Evolutionary conservation across 163 green algal species (phyloP).

Genomic region (Scenedesmus sp.): DNA sequence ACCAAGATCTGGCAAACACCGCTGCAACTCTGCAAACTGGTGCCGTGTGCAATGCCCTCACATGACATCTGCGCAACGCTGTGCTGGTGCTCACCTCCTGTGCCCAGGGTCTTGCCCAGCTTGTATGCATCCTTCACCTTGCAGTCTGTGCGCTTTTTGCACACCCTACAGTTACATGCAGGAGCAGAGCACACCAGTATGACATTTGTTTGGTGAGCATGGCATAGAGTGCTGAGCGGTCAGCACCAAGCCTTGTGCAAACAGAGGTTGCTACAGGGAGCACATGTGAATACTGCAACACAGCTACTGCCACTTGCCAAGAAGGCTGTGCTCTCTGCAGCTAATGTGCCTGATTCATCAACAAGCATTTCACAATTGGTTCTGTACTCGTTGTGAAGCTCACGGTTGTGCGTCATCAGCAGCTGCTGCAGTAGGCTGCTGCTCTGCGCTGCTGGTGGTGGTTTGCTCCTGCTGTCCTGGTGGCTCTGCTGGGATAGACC

Average conservation of each 20-base stretch:
- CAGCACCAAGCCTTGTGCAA: neutral
- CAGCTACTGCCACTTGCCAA: too few species aligned
- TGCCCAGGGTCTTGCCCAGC: conserved; percentile 86
- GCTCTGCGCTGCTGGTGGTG: neutral
- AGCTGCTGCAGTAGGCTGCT: neutral
- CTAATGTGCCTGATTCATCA: neutral
- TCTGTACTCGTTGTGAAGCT: neutral
- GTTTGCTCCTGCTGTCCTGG: neutral
- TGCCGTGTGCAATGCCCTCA: too few species aligned
- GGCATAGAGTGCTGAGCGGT: neutral
- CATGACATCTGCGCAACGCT: neutral
- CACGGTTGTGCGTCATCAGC: neutral
- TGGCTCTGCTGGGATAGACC: neutral
- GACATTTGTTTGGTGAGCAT: neutral
- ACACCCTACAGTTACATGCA: conserved; percentile 23
- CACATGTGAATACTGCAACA: neutral
- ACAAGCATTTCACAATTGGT: neutral
- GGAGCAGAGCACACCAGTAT: neutral
- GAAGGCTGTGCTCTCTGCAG: neutral
- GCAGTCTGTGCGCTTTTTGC: conserved; percentile 76
- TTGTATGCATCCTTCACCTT: conserved; percentile 87
- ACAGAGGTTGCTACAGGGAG: neutral
- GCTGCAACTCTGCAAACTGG: too few species aligned
- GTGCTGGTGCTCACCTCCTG: conserved; percentile 71
- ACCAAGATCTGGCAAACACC: too few species aligned